These are phyloP conservation scores for Collybia sp. DNA, from an alignment of 768 basidiomycete species.

Conservation along the genomic window DNA sequence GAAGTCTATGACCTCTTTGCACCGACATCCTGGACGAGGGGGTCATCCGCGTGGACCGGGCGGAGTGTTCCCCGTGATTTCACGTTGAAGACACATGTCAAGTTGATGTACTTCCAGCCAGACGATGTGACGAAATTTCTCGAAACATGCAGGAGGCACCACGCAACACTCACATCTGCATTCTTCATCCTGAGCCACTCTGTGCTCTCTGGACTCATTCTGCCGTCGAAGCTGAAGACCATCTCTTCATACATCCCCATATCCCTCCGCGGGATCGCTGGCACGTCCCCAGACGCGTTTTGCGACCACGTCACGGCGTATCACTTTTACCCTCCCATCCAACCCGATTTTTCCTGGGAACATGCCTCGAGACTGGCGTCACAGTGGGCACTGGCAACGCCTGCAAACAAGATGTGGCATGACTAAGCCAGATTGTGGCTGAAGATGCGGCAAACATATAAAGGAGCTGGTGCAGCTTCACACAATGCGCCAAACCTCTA, in stretches of 20 bases:
- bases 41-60: conserved; percentile 24
- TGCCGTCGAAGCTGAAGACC: conserved; percentile 6
- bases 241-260: conserved; percentile 21
- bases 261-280: conserved; percentile 24
- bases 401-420: no score
- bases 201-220: conserved; percentile 20
- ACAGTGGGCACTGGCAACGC: no score
- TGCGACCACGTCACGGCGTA: conserved; percentile 28
- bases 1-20: conserved; percentile 18
- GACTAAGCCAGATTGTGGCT: no score
- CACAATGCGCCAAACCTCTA: no score
- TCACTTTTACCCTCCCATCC: conserved; percentile 13
- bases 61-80: conserved; percentile 13
- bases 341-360: conserved; percentile 24
- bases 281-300: conserved; percentile 19
- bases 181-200: conserved; percentile 20
- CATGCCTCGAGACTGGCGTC: conserved; percentile 21
- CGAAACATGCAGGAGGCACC: conserved; percentile 19
- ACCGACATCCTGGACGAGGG: conserved; percentile 22
- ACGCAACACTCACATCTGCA: conserved; percentile 27
- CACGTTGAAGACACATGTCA: conserved; percentile 16
- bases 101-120: conserved; percentile 18
- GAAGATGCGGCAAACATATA: no score
- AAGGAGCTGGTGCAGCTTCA: no score
- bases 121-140: conserved; percentile 15